Evolutionary conservation across 225 moss, liverwort and hornwort genomes (phyloP), one percentile per base, ranked within the genome.

Genomic region (Sphagnum contortum): DNA sequence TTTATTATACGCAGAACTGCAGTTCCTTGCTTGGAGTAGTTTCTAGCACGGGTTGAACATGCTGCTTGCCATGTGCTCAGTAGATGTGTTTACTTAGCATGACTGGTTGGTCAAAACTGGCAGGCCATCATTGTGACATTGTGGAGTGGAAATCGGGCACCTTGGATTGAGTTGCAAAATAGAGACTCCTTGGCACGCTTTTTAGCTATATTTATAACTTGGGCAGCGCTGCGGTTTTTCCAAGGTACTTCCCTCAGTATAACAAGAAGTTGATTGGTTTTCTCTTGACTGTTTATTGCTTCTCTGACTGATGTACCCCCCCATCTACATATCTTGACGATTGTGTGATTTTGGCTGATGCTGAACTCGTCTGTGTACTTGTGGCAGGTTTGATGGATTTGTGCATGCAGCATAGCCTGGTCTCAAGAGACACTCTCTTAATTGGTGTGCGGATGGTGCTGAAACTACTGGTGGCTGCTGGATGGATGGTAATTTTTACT

Each of bases 191-290:
- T 82, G 68, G 98, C 98, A 65, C 89, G 87, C 52, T 82, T 80
- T 70, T 77, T 91, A 69, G 66, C 81, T 57, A 88, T 99, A 64
- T 99, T 99, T 59, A 99, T 99, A 69, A 93, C 93, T 69, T 99
- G 98, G 98, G 80, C 93, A 55, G 93, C 70, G 12, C 77, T 99
- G 47, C 90, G 98, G 47, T 79, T 88, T 73, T 69, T 86, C 57
- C 82, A 87, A 83, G 89, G 91, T 94, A 79, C 47, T 57, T 56
- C 12, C 6, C 4, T 11, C 12, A 29, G 5, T 60, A 5, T 8
- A 3, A 6, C 29, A 59, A 10, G 54, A 6, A 51, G 54, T 6
- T 51, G 66, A 44, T 8, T 8, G 52, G 12, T 13, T 11, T 13
- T 58, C 58, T 58, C 58, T 58, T 13, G 6, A 5, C 58, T 58